Evolutionary conservation across 2,329 filamentous ascomycete genomes (phyloP).

Genomic region (Raffaelea deltoideospora): DNA sequence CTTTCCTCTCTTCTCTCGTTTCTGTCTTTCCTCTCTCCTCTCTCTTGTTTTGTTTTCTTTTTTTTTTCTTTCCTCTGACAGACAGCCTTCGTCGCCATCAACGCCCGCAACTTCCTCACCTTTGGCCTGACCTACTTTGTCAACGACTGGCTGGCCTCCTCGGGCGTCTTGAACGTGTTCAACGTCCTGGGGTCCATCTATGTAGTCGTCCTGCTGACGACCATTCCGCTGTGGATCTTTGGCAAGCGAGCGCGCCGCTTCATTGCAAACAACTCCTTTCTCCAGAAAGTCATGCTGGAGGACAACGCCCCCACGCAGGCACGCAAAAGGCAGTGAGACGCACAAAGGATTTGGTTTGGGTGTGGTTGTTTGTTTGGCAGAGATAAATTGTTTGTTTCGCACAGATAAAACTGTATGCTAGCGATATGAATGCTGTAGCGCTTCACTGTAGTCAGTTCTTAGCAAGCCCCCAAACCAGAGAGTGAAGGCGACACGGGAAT

Average conservation of each 20-base stretch:
- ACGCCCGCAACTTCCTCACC: conserved; percentile 29
- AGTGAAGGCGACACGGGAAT: too few relatives aligned
- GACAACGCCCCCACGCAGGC: too few relatives aligned
- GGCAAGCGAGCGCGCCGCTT: conserved; percentile 28
- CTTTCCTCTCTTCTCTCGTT: too few relatives aligned
- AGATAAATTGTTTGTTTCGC: too few relatives aligned
- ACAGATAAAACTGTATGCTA: too few relatives aligned
- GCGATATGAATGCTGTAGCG: too few relatives aligned
- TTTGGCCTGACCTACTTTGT: conserved; percentile 30
- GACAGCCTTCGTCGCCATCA: conserved; percentile 32
- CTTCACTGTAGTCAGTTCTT: too few relatives aligned
- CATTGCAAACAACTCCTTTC: conserved; percentile 23
- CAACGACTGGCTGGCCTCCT: conserved; percentile 21
- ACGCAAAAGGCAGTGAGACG: too few relatives aligned
- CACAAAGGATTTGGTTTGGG: too few relatives aligned
- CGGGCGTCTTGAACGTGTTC: conserved; percentile 21
- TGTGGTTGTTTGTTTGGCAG: too few relatives aligned
- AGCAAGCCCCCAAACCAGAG: too few relatives aligned
- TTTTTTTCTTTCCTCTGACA: not conserved
- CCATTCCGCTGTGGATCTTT: conserved; percentile 31
- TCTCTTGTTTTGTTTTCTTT: not conserved
- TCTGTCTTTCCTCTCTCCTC: too few relatives aligned
- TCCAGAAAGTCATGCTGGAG: conserved; percentile 17
- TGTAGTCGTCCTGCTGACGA: conserved; percentile 26
- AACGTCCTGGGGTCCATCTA: conserved; percentile 24